These are phyloP conservation scores for Globisporangium carolinianum DNA, from an alignment of 352 stramenopile species.

Conservation along the genomic window DNA sequence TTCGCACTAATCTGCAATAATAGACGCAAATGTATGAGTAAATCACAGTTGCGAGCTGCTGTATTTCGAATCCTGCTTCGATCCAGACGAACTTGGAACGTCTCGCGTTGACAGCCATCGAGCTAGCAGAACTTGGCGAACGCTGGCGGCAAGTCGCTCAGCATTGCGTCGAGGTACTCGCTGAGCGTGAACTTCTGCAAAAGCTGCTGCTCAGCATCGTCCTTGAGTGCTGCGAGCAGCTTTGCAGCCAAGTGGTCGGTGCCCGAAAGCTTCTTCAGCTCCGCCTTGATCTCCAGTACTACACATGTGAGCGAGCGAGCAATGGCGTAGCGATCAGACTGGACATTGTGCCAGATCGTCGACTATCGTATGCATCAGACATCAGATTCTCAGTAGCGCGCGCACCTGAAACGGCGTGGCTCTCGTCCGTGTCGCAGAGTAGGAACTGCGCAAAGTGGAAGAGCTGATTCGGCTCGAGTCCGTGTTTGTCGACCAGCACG, in stretches of 20 bases:
- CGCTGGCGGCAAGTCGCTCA: conserved; percentile 26
- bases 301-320: background rate
- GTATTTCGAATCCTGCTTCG: no score
- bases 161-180: conserved; percentile 41
- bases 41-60: no score
- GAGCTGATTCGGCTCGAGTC: conserved; percentile 90
- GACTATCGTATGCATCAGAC: background rate
- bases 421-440: conserved; percentile 89
- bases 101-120: no score
- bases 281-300: conserved; percentile 42
- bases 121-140: conserved; percentile 11
- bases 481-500: conserved; percentile 86
- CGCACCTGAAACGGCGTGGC: conserved; percentile 79
- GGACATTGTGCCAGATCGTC: no score
- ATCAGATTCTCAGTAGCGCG: background rate
- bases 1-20: no score
- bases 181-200: conserved; percentile 40
- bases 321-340: no score
- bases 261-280: conserved; percentile 39
- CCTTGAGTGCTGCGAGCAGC: conserved; percentile 29
- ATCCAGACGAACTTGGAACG: no score
- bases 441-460: conserved; percentile 94
- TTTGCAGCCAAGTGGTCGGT: conserved; percentile 32
- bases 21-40: no score
- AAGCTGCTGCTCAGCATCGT: conserved; percentile 33